phyloP scores from a whole-genome alignment of 495 filamentous ascomycete genomes.

The Chaetomium tenue region DNA sequence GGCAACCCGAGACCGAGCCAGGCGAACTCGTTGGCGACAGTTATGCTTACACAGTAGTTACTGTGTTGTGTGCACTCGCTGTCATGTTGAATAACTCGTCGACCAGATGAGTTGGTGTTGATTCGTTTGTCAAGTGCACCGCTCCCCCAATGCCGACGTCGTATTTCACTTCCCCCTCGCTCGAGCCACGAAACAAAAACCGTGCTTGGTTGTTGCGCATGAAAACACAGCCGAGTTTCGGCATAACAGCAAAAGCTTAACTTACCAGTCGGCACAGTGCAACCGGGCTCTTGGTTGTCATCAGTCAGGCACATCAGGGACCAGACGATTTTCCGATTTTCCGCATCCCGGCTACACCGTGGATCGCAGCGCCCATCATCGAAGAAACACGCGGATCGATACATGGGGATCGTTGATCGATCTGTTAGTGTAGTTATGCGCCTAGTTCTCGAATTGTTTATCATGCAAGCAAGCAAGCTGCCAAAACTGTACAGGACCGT shows the following conservation, averaged over 20 bases:
- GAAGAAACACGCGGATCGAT: conserved; percentile 17
- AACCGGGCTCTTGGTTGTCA: conserved; percentile 22
- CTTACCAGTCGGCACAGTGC: conserved; percentile 21
- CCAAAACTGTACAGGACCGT: too few species aligned
- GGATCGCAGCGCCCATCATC: conserved; percentile 8
- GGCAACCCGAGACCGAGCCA: too few species aligned
- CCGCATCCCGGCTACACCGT: background rate
- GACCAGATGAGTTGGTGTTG: too few species aligned
- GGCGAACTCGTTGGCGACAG: too few species aligned
- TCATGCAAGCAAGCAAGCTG: background rate
- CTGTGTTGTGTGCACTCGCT: too few species aligned
- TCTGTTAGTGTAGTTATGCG: conserved; percentile 14
- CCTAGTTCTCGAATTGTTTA: background rate
- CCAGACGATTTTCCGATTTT: conserved; percentile 5
- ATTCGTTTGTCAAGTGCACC: background rate
- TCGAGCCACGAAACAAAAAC: conserved; percentile 19
- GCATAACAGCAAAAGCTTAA: background rate
- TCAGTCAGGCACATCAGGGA: too few species aligned
- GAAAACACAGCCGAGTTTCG: conserved; percentile 18
- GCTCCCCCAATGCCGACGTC: background rate
- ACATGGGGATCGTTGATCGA: conserved; percentile 12
- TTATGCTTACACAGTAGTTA: too few species aligned
- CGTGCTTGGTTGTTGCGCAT: conserved; percentile 12
- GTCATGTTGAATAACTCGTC: too few species aligned
- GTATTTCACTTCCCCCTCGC: background rate